These are phyloP conservation scores for Penicillium cosmopolitanum DNA, from an alignment of 495 filamentous ascomycete species.

Conservation along the genomic window DNA sequence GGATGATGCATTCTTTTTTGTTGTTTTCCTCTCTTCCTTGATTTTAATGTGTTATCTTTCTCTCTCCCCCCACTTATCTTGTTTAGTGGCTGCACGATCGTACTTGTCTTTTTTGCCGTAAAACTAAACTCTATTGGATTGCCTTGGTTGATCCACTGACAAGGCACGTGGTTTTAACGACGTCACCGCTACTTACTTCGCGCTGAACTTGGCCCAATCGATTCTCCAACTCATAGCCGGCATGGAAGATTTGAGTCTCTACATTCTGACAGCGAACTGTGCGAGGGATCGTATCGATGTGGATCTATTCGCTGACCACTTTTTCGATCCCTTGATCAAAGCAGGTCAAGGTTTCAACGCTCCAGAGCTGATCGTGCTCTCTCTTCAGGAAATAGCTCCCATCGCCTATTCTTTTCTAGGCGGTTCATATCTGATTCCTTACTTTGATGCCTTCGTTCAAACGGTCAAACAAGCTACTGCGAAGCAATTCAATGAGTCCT, in stretches of 20 bases:
- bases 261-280: slow-evolving; percentile 91
- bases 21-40: not conserved
- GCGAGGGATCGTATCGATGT: slow-evolving; percentile 67
- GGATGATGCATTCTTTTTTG: slow-evolving; percentile 47
- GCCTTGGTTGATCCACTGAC: not conserved
- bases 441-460: slow-evolving; percentile 67
- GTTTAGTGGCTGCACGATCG: too few relatives aligned
- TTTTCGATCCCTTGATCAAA: slow-evolving; percentile 68
- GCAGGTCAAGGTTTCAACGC: slow-evolving; percentile 35
- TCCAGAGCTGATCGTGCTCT: slow-evolving; percentile 76
- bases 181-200: slow-evolving; percentile 17
- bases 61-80: not conserved
- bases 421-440: slow-evolving; percentile 75
- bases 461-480: slow-evolving; percentile 70
- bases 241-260: slow-evolving; percentile 59
- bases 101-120: not conserved
- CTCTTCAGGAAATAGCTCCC: slow-evolving; percentile 89
- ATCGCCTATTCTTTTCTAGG: slow-evolving; percentile 83
- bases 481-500: slow-evolving; percentile 42
- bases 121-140: not conserved
- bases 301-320: slow-evolving; percentile 66
- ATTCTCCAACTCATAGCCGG: not conserved
- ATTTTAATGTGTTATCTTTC: not conserved
- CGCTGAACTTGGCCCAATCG: not conserved
- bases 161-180: slow-evolving; percentile 19